These are phyloP conservation scores for Letharia lupina DNA, from an alignment of 495 filamentous ascomycete species.

Conservation along the genomic window DNA sequence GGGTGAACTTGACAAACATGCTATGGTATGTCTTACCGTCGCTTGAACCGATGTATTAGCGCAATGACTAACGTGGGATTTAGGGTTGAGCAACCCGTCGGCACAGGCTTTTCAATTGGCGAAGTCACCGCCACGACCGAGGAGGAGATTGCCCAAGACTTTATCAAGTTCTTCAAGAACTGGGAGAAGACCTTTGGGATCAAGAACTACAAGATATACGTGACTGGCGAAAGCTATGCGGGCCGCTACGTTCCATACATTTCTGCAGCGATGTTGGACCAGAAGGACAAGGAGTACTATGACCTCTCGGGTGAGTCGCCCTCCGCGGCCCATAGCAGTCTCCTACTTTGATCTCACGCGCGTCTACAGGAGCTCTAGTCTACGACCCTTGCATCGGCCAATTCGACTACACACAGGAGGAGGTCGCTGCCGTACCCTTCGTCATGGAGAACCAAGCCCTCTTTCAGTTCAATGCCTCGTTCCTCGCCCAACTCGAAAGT, in stretches of 20 bases:
- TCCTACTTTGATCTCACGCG: constrained; percentile 12
- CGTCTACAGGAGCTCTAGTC: constrained; percentile 25
- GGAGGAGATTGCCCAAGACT: constrained; percentile 50
- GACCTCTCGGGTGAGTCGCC: constrained; percentile 35
- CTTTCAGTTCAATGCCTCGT: constrained; percentile 49
- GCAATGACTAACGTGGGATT: constrained; percentile 32
- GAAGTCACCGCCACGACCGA: constrained; percentile 44
- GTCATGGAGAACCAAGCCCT: constrained; percentile 43
- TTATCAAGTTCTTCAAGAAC: constrained; percentile 56
- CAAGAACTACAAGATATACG: constrained; percentile 52
- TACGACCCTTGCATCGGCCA: constrained; percentile 40
- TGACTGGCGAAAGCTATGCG: constrained; percentile 55
- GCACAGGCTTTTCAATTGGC: constrained; percentile 49
- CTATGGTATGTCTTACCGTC: constrained; percentile 39
- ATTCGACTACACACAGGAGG: constrained; percentile 32
- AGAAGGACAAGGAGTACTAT: constrained; percentile 41
- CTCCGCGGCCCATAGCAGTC: constrained; percentile 13
- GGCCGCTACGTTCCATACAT: constrained; percentile 50
- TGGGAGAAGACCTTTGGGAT: constrained; percentile 53
- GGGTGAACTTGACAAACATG: constrained; percentile 59
- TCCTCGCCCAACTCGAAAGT: constrained; percentile 39
- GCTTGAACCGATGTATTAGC: neutral
- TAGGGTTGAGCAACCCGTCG: constrained; percentile 49
- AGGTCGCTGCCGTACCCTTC: constrained; percentile 38
- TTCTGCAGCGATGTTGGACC: constrained; percentile 42